Conservation (phyloP, 2,329 filamentous ascomycete species). For the Myriosclerotinia curreyana region DNA sequence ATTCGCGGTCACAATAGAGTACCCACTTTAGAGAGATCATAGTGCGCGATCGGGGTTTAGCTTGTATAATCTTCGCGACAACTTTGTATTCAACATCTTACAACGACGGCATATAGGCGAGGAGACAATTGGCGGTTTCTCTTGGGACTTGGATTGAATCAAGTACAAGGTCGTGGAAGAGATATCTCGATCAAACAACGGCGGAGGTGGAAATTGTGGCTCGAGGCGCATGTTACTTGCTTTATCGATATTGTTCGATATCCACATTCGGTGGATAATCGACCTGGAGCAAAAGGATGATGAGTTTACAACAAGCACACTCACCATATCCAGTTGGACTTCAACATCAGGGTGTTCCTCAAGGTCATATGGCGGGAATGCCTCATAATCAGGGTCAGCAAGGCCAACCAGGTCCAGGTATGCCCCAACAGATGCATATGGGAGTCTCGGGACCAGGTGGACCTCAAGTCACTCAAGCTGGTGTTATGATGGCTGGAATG, state of each 20-base stretch:
- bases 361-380: conserved; percentile 53
- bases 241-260: conserved; percentile 47
- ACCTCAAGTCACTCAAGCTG: conserved; percentile 66
- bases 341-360: conserved; percentile 67
- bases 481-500: conserved; percentile 72
- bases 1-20: conserved; percentile 20
- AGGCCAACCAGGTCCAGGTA: conserved; percentile 58
- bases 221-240: conserved; percentile 33
- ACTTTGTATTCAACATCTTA: conserved; percentile 20
- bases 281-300: conserved; percentile 60
- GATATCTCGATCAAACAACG: conserved; percentile 47
- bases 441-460: conserved; percentile 68
- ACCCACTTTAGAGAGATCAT: conserved; percentile 22
- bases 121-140: conserved; percentile 23
- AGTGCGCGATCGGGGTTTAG: conserved; percentile 30
- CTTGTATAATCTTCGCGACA: conserved; percentile 31
- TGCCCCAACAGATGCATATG: conserved; percentile 71
- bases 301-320: conserved; percentile 63
- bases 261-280: conserved; percentile 56
- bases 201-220: conserved; percentile 38
- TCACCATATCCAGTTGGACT: conserved; percentile 67
- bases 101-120: conserved; percentile 15
- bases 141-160: conserved; percentile 10
- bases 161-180: conserved; percentile 29
- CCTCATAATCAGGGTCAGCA: conserved; percentile 62